phyloP scores from a whole-genome alignment of 371 early-diverging fungal species.

The Rhizopus delemar region DNA sequence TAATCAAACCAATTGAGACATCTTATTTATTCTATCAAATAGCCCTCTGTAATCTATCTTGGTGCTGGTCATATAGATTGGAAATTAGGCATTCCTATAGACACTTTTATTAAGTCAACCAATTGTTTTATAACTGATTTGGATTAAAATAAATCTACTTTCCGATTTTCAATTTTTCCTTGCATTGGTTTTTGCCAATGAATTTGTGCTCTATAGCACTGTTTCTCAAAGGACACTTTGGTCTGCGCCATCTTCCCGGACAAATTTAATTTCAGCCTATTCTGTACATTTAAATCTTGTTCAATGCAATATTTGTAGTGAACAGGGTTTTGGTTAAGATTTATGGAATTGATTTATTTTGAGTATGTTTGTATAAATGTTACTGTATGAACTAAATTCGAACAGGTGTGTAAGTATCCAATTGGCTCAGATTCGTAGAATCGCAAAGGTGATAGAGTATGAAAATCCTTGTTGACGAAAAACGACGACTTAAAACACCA shows the following conservation, averaged over 20 bases:
- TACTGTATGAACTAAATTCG: not conserved
- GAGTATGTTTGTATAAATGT: not conserved
- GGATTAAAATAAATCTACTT: constrained; percentile 31
- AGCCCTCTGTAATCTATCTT: constrained; percentile 79
- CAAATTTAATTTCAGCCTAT: not conserved
- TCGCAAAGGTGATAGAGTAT: not conserved
- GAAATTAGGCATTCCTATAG: constrained; percentile 78
- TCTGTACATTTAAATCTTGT: too few species aligned
- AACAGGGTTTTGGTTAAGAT: too few species aligned
- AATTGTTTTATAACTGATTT: constrained; percentile 64
- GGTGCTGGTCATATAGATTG: constrained; percentile 90
- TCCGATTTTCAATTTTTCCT: not conserved
- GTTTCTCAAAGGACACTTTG: not conserved
- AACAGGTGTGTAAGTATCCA: not conserved
- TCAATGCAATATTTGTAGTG: too few species aligned
- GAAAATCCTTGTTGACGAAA: not conserved
- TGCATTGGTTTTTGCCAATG: not conserved
- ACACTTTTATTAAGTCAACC: constrained; percentile 61
- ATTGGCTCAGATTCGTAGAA: not conserved
- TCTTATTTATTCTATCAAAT: not conserved
- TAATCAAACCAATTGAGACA: not conserved
- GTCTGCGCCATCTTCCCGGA: not conserved
- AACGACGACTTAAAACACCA: not conserved
- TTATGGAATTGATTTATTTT: not conserved
- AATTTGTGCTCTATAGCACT: not conserved